Conservation (phyloP, 164 flowering plant genomes). For the Nelumbo lutea region DNA sequence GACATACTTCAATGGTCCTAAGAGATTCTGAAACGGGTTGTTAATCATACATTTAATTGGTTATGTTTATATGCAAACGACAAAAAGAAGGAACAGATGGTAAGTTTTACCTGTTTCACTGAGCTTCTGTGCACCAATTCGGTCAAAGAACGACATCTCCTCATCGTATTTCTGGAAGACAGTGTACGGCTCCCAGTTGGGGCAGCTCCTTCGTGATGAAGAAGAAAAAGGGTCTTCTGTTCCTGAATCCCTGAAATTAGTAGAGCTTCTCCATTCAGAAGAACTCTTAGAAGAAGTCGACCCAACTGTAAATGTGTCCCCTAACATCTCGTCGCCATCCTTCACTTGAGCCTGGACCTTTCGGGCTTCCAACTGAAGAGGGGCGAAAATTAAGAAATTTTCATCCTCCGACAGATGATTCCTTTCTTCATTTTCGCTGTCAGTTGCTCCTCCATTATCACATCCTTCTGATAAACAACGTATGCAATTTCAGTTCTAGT, state of each 20-base stretch:
- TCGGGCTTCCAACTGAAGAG: slow-evolving; percentile 22
- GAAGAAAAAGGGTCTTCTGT: slow-evolving; percentile 88
- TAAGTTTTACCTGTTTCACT: slow-evolving; percentile 64
- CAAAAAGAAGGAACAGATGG: neutral
- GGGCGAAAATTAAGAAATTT: slow-evolving; percentile 28
- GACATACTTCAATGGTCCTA: slow-evolving; percentile 46
- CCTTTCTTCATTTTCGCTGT: slow-evolving; percentile 6
- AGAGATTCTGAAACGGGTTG: slow-evolving; percentile 50
- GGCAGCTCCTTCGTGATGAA: slow-evolving; percentile 84
- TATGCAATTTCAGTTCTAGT: slow-evolving; percentile 15
- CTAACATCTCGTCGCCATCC: slow-evolving; percentile 43
- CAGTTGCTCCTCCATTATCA: neutral
- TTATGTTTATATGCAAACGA: neutral
- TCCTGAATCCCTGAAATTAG: slow-evolving; percentile 54
- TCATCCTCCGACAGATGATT: slow-evolving; percentile 28
- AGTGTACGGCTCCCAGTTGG: slow-evolving; percentile 83
- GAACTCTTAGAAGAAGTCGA: slow-evolving; percentile 90
- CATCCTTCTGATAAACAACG: slow-evolving; percentile 13
- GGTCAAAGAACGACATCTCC: slow-evolving; percentile 72
- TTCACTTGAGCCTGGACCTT: slow-evolving; percentile 26
- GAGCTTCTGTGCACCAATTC: slow-evolving; percentile 80
- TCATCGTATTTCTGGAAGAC: slow-evolving; percentile 88
- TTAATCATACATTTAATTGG: neutral
- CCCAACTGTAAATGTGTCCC: slow-evolving; percentile 59
- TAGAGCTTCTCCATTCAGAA: slow-evolving; percentile 90